phyloP scores from a whole-genome alignment of 2,329 filamentous ascomycete species.

The Neurospora sp. region DNA sequence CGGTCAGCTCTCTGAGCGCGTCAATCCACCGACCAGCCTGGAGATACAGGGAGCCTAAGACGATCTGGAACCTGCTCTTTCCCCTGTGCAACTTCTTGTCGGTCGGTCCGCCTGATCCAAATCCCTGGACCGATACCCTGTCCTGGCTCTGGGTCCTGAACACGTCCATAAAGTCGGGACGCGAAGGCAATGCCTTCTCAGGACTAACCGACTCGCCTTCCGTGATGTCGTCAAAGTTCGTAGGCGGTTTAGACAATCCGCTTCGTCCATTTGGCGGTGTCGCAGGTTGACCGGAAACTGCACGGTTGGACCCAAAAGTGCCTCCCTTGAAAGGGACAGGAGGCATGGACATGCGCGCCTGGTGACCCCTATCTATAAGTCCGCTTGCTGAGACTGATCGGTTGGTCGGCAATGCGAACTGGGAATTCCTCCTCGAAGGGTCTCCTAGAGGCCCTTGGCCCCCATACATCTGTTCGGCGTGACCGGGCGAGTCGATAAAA shows the following conservation, averaged over 20 bases:
- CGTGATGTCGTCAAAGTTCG: slow-evolving; percentile 38
- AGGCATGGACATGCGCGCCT: slow-evolving; percentile 72
- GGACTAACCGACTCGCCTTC: slow-evolving; percentile 30
- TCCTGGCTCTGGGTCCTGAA: slow-evolving; percentile 43
- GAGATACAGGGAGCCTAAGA: slow-evolving; percentile 78
- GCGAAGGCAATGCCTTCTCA: slow-evolving; percentile 25
- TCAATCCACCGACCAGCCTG: slow-evolving; percentile 86
- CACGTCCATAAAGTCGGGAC: slow-evolving; percentile 32
- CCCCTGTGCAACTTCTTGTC: slow-evolving; percentile 74
- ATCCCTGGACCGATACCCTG: slow-evolving; percentile 58
- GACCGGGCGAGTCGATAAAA: slow-evolving; percentile 67
- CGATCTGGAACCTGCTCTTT: slow-evolving; percentile 67
- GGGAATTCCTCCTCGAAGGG: slow-evolving; percentile 43
- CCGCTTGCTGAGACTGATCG: slow-evolving; percentile 46
- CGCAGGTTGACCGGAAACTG: slow-evolving; percentile 39
- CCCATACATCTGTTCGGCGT: slow-evolving; percentile 34
- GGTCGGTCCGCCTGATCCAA: slow-evolving; percentile 60
- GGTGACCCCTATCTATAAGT: slow-evolving; percentile 45
- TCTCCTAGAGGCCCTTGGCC: slow-evolving; percentile 31
- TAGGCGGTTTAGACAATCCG: slow-evolving; percentile 37
- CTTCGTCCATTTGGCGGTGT: slow-evolving; percentile 36
- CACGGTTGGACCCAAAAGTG: slow-evolving; percentile 33
- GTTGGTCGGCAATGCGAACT: slow-evolving; percentile 37
- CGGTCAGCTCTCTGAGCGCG: slow-evolving; percentile 72
- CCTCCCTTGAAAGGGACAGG: slow-evolving; percentile 45